These are phyloP conservation scores for Mucuna pruriens DNA, from an alignment of 306 rosid species.

Conservation along the genomic window DNA sequence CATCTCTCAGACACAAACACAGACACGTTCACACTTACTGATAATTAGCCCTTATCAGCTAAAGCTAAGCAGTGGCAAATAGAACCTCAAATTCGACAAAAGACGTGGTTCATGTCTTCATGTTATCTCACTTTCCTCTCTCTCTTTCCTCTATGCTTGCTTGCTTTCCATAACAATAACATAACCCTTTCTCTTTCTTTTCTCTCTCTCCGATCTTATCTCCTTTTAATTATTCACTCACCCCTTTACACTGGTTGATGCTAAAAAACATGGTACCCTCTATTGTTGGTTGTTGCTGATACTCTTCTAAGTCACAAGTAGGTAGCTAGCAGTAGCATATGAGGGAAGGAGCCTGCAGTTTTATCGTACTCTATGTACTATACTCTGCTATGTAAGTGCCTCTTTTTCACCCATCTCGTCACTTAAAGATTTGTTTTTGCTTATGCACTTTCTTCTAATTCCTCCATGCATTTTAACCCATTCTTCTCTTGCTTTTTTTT, in stretches of 20 bases:
- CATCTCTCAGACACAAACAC: not conserved
- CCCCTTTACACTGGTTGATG: slow-evolving; percentile 45
- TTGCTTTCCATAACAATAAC: too few relatives aligned
- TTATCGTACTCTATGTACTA: slow-evolving; percentile 36
- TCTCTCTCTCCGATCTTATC: slow-evolving; percentile 49
- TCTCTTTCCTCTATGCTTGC: not conserved
- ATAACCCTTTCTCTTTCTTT: slow-evolving; percentile 1
- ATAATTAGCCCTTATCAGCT: not conserved
- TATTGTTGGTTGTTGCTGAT: slow-evolving; percentile 35
- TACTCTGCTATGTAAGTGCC: slow-evolving; percentile 40
- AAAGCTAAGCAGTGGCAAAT: slow-evolving; percentile 20
- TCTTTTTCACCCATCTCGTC: slow-evolving; percentile 37
- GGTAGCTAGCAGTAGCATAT: slow-evolving; percentile 8
- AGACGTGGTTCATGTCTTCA: slow-evolving; percentile 38
- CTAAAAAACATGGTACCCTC: slow-evolving; percentile 34
- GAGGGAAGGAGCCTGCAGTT: slow-evolving; percentile 34
- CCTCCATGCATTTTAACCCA: slow-evolving; percentile 38
- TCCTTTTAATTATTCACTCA: slow-evolving; percentile 47
- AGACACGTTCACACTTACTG: slow-evolving; percentile 15
- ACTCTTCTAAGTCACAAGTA: slow-evolving; percentile 29
- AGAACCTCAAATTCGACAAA: slow-evolving; percentile 45
- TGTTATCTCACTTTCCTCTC: slow-evolving; percentile 48
- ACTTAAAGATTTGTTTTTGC: slow-evolving; percentile 30
- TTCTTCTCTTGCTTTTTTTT: slow-evolving; percentile 9
- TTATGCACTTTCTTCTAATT: slow-evolving; percentile 3